phyloP scores from a whole-genome alignment of 2,329 filamentous ascomycete genomes.

The Domatiomyces globalis region DNA sequence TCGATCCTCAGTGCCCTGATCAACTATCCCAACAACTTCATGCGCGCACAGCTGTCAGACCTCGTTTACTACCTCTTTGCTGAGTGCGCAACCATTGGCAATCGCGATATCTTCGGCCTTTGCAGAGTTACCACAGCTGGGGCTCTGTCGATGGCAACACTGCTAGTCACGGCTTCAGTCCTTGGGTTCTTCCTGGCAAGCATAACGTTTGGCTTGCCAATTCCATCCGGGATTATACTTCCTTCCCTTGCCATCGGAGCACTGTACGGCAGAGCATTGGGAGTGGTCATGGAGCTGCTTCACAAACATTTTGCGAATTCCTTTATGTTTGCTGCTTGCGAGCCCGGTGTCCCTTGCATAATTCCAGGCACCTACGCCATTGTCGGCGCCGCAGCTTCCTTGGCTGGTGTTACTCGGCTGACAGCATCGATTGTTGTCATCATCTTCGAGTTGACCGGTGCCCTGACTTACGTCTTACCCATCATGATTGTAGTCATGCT shows the following conservation, averaged over 20 bases:
- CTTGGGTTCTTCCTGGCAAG: slow-evolving; percentile 75
- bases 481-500: slow-evolving; percentile 99
- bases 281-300: slow-evolving; percentile 79
- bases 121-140: slow-evolving; percentile 69
- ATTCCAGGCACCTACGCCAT: slow-evolving; percentile 94
- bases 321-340: slow-evolving; percentile 65
- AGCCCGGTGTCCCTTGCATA: slow-evolving; percentile 74
- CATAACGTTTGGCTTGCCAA: slow-evolving; percentile 83
- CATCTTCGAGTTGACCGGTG: slow-evolving; percentile 96
- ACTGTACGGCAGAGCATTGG: slow-evolving; percentile 73
- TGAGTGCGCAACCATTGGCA: slow-evolving; percentile 61
- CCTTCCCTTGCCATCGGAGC: slow-evolving; percentile 95
- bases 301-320: slow-evolving; percentile 64
- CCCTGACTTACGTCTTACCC: slow-evolving; percentile 86
- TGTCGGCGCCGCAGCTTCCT: slow-evolving; percentile 84
- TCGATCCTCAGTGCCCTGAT: slow-evolving; percentile 71
- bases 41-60: slow-evolving; percentile 82
- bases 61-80: slow-evolving; percentile 84
- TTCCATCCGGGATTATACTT: slow-evolving; percentile 88
- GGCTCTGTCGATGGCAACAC: slow-evolving; percentile 65
- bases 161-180: slow-evolving; percentile 67
- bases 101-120: slow-evolving; percentile 76
- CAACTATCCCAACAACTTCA: slow-evolving; percentile 93
- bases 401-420: slow-evolving; percentile 87
- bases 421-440: slow-evolving; percentile 98